Percentiles rank a stretch among this genome's conserved stretches.
Evolutionary conservation across 2,329 filamentous ascomycete genomes (phyloP).

Genomic region (Beauveria brongniartii): DNA sequence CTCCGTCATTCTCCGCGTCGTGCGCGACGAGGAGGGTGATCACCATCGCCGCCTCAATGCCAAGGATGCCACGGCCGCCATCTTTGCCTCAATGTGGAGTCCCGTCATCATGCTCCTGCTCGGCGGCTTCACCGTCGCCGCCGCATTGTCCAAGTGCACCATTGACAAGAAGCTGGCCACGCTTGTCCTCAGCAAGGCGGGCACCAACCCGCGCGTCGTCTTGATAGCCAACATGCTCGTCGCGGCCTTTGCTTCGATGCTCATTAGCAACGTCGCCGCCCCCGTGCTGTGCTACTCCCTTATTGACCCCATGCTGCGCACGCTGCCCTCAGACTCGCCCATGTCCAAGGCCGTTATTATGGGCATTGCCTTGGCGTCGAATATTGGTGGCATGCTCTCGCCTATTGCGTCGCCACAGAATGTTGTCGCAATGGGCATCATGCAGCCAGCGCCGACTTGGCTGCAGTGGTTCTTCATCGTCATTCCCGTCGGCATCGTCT

Average conservation of each 20-base stretch:
- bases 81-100: slow-evolving; percentile 97
- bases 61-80: slow-evolving; percentile 71
- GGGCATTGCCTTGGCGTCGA: slow-evolving; percentile 88
- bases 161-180: slow-evolving; percentile 97
- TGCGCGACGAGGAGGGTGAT: slow-evolving; percentile 59
- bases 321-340: slow-evolving; percentile 77
- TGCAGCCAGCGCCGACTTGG: slow-evolving; percentile 88
- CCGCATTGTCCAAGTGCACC: slow-evolving; percentile 91
- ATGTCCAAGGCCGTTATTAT: slow-evolving; percentile 95
- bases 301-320: slow-evolving; percentile 93
- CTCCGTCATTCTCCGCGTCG: slow-evolving; percentile 77
- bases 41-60: slow-evolving; percentile 68
- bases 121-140: slow-evolving; percentile 91
- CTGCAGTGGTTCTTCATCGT: slow-evolving; percentile 95
- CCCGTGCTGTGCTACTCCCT: slow-evolving; percentile 97
- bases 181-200: slow-evolving; percentile 91
- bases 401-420: slow-evolving; percentile 97
- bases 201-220: slow-evolving; percentile 80
- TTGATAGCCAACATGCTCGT: slow-evolving; percentile 98
- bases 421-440: slow-evolving; percentile 91
- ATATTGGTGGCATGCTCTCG: slow-evolving; percentile 92
- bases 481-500: slow-evolving; percentile 85
- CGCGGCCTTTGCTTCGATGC: slow-evolving; percentile 95
- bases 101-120: slow-evolving; percentile 97
- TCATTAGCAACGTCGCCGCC: slow-evolving; percentile 96